phyloP scores from a whole-genome alignment of 441 rosid species.

The Mallotus japonicus region DNA sequence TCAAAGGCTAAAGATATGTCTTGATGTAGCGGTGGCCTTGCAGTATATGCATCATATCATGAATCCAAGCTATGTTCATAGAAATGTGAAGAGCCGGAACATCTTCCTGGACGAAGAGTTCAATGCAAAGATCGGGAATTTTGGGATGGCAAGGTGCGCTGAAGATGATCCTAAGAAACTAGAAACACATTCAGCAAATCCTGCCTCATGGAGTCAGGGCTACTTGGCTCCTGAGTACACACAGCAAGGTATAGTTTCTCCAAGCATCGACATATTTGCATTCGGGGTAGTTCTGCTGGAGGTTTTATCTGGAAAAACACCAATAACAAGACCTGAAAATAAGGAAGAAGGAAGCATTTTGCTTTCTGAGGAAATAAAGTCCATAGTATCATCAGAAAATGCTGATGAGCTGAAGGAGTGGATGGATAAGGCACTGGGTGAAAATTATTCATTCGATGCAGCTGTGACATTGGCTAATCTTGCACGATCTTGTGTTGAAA shows the following conservation, averaged over 20 bases:
- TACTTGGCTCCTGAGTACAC: slow-evolving; percentile 62
- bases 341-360: slow-evolving; percentile 39
- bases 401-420: slow-evolving; percentile 56
- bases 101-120: slow-evolving; percentile 88
- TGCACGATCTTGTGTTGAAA: slow-evolving; percentile 66
- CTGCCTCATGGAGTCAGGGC: slow-evolving; percentile 36
- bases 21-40: slow-evolving; percentile 76
- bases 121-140: slow-evolving; percentile 75
- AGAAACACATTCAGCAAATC: slow-evolving; percentile 30
- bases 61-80: slow-evolving; percentile 73
- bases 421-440: slow-evolving; percentile 78
- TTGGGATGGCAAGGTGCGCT: slow-evolving; percentile 58
- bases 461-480: slow-evolving; percentile 67
- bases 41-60: slow-evolving; percentile 81
- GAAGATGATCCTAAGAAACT: slow-evolving; percentile 36
- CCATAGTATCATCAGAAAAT: slow-evolving; percentile 37
- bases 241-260: slow-evolving; percentile 45
- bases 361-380: slow-evolving; percentile 49
- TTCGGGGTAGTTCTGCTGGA: slow-evolving; percentile 73
- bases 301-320: slow-evolving; percentile 63
- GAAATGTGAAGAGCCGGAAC: slow-evolving; percentile 67
- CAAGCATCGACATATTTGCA: slow-evolving; percentile 64
- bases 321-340: slow-evolving; percentile 37
- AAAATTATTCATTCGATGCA: slow-evolving; percentile 60
- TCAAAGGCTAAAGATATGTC: slow-evolving; percentile 85